Evolutionary conservation across 495 filamentous ascomycete genomes (phyloP).

Genomic region (Aspergillus sclerotiicarbonarius): DNA sequence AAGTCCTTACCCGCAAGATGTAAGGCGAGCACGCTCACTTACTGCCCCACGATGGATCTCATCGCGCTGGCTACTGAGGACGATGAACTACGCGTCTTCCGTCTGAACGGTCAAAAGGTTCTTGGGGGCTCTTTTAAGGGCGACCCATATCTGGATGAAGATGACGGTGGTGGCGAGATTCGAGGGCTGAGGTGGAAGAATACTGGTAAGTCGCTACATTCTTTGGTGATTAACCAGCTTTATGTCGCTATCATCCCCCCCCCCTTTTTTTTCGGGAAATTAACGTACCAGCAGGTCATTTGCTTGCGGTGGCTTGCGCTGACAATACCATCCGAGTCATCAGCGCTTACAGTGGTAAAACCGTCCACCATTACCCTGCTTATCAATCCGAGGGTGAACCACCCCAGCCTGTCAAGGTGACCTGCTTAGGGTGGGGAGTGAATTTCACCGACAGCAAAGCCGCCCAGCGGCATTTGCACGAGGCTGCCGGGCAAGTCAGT

Average conservation of each 20-base stretch:
- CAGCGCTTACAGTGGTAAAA: slow-evolving; percentile 73
- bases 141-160: slow-evolving; percentile 48
- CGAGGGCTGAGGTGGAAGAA: slow-evolving; percentile 69
- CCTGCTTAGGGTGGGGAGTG: slow-evolving; percentile 70
- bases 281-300: slow-evolving; percentile 49
- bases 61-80: slow-evolving; percentile 67
- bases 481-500: slow-evolving; percentile 37
- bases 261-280: neutral
- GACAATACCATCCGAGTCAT: slow-evolving; percentile 69
- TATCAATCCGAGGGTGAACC: slow-evolving; percentile 26
- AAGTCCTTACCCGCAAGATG: slow-evolving; percentile 56
- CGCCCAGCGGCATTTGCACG: slow-evolving; percentile 41
- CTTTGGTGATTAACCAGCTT: neutral
- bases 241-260: neutral
- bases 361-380: slow-evolving; percentile 63
- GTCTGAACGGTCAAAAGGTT: slow-evolving; percentile 67
- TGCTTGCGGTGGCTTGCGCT: slow-evolving; percentile 75
- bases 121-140: slow-evolving; percentile 55
- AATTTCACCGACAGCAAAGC: slow-evolving; percentile 61
- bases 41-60: slow-evolving; percentile 82
- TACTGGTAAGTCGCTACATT: slow-evolving; percentile 56
- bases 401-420: slow-evolving; percentile 41
- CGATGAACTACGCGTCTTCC: slow-evolving; percentile 59
- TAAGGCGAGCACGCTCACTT: slow-evolving; percentile 58
- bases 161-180: slow-evolving; percentile 52